Base-by-base conservation (phyloP, 352 stramenopile species). In the Pythium sp. region DNA sequence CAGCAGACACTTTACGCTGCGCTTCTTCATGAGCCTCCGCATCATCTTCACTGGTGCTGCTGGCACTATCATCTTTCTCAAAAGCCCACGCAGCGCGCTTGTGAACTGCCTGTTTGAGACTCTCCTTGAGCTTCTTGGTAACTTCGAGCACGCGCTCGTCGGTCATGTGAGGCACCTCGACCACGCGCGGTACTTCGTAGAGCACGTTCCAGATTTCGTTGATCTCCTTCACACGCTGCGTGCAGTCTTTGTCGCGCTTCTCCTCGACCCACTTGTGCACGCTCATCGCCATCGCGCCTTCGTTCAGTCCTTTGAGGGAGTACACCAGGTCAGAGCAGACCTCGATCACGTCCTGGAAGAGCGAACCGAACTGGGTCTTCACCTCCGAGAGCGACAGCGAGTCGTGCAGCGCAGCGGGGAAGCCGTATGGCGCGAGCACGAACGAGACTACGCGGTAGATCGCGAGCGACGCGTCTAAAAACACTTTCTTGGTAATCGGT, bases 251-350 rank as follows among this genome's bases (percentile, higher is more conserved):
- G 49, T 95, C 84, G 47, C 77, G 78, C 57, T 82, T 80, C 41
- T 91, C 78, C 68, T 94, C 84, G 22, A 94, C 80, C 87, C 87
- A 95, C 62, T 91, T 92, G 75, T 95, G 87, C 46, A 93, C 86
- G 47, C 87, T 95, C 83, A 94, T 92, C 22, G 87, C 87, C 87
- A 95, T 95, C 7, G 81, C 81, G 36, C 86, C 86, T 84, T 95
- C 87, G 54, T 84, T 90, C 15, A 95, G 59, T 24, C 76, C 76
- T 51, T 82, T 83, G 60, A 89, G 69, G 57, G 80, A 74, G 65
- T 95, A 95, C n/a, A 94, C 82, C n/a, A 95, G 65, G 36, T 95
- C 87, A 5, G 86, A 94, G 47, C 86, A 90, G 61, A 94, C 86
- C 58, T 95, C 87, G 60, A 95, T 89, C 41, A 92, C 82, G 58